Percentiles rank a stretch among this genome's conserved stretches.
These are phyloP conservation scores for Eustoma russellianum DNA, from an alignment of 257 asterid genomes.

Conservation along the genomic window DNA sequence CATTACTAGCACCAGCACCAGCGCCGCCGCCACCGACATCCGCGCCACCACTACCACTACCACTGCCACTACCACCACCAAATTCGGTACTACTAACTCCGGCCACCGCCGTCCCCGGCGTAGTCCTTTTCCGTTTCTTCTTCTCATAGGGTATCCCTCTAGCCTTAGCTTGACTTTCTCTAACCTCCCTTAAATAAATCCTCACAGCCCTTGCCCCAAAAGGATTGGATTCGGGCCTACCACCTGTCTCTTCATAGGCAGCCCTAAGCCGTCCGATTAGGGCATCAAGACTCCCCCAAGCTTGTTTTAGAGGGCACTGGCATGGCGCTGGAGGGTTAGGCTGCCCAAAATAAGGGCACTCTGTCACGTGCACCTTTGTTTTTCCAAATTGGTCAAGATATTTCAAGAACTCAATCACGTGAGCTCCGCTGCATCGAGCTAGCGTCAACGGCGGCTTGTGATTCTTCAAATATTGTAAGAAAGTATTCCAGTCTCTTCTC, in stretches of 20 bases:
- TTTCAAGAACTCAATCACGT: conserved; percentile 43
- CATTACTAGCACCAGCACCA: conserved; percentile 4
- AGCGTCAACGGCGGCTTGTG: conserved; percentile 40
- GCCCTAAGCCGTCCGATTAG: conserved; percentile 44
- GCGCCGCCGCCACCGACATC: conserved; percentile 6
- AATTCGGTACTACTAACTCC: background rate
- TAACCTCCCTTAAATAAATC: conserved; percentile 37
- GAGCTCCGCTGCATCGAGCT: conserved; percentile 42
- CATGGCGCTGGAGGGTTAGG: conserved; percentile 42
- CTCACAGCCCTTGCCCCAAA: conserved; percentile 40
- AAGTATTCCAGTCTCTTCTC: conserved; percentile 44
- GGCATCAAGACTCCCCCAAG: conserved; percentile 50
- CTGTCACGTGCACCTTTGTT: conserved; percentile 36
- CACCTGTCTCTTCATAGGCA: conserved; percentile 41
- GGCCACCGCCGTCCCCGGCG: background rate
- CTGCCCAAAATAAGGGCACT: conserved; percentile 38
- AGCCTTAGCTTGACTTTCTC: conserved; percentile 40
- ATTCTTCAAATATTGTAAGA: conserved; percentile 31
- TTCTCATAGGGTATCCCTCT: conserved; percentile 41
- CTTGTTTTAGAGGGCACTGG: conserved; percentile 34
- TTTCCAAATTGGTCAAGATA: conserved; percentile 43
- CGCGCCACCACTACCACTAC: background rate
- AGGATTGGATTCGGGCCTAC: conserved; percentile 37
- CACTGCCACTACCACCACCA: background rate
- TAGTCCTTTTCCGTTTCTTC: conserved; percentile 35